Evolutionary conservation across 1,284 basidiomycete species (phyloP), one percentile per base, ranked within the genome.

Genomic region (Sanghuangporus weigelae): DNA sequence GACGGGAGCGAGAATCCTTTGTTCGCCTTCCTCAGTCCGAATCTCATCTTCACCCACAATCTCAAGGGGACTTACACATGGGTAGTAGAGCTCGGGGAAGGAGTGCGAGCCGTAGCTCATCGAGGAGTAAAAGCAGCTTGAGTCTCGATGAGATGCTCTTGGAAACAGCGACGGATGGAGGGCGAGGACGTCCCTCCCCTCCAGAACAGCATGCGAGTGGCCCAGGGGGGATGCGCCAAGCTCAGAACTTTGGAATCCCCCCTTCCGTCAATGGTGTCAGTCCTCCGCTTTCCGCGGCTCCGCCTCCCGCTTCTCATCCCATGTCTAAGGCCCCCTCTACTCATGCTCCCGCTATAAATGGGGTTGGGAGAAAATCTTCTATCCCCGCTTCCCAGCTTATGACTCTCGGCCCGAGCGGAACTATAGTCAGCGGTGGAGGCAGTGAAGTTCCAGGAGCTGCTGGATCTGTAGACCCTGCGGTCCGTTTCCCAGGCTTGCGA

Each of bases 61-160:
- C 21, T 14, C 53, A 54, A 31, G 36, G 31, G 16, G 36, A n/a
- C 16, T 31, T 57, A 36, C 39, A 54, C n/a, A 35, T 21, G 19
- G 42, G 40, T 36, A 21, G 35, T 31, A 50, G 57, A 36, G 16
- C 44, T 48, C 46, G 50, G 42, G 21, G 44, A 46, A 62, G 61
- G 59, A 65, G 46, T 35, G 46, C 39, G 42, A 60, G 58, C 49
- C 46, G 67, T 11, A 71, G 69, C 46, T 77, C 76, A 0, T 70
- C 67, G 0, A 42, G 75, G 71, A 60, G 61, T 26, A 67, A 71
- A 69, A 74, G 73, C 55, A 74, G 73, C 36, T 36, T 54, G 31
- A 54, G 53, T 54, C 76, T 88, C 58, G 86, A 87, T 62, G 86
- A 88, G 68, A 83, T 87, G 81, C 76, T 88, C 53, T 71, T 87